phyloP scores from a whole-genome alignment of 306 rosid genomes.

The Psophocarpus tetragonolobus region DNA sequence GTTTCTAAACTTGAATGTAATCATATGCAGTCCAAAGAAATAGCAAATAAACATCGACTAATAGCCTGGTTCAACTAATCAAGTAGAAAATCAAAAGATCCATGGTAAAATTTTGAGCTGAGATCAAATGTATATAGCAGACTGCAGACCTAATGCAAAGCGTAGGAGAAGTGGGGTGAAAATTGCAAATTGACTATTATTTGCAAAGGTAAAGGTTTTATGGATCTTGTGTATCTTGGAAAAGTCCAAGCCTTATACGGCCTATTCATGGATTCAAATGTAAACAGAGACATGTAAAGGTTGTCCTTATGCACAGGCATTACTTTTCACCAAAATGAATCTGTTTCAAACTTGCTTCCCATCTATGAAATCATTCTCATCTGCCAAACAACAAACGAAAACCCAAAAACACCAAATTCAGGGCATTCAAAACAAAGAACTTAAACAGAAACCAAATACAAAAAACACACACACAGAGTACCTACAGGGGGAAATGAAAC shows the following conservation, averaged over 20 bases:
- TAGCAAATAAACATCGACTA: not conserved
- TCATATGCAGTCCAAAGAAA: constrained; percentile 21
- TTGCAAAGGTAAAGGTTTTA: not conserved
- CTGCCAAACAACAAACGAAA: not conserved
- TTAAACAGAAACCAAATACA: constrained; percentile 16
- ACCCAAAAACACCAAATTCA: not conserved
- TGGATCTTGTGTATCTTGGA: not conserved
- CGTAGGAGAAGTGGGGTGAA: not conserved
- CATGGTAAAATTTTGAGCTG: constrained; percentile 20
- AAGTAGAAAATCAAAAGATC: constrained; percentile 29
- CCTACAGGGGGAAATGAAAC: constrained; percentile 3
- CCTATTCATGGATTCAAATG: not conserved
- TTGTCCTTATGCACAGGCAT: constrained; percentile 11
- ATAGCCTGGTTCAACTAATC: constrained; percentile 18
- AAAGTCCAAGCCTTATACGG: constrained; percentile 6
- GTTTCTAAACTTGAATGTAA: not conserved
- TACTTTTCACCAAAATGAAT: constrained; percentile 8
- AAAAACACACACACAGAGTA: not conserved
- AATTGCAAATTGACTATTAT: not conserved
- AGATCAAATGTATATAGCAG: constrained; percentile 24
- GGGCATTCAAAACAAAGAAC: not conserved
- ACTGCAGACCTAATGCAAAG: not conserved
- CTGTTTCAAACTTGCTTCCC: not conserved
- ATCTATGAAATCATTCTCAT: constrained; percentile 10
- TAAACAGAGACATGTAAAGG: not conserved